Conservation (phyloP, 2,329 filamentous ascomycete species). For the Raffaelea albimanens region DNA sequence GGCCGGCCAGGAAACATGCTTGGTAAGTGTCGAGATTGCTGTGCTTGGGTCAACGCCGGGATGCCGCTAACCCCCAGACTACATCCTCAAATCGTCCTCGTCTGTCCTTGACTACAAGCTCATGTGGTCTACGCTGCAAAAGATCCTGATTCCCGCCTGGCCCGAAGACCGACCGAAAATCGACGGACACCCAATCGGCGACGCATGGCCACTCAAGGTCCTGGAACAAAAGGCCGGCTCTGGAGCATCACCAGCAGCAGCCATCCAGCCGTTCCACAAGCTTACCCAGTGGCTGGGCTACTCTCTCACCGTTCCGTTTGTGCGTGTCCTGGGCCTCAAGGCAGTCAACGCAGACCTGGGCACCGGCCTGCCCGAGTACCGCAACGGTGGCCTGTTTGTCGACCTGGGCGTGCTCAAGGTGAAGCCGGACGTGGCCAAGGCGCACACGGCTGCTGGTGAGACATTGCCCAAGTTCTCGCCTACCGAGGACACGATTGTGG, state of each 20-base stretch:
- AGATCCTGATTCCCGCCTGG: conserved; percentile 37
- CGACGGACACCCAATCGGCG: conserved; percentile 32
- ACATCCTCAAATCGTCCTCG: conserved; percentile 6
- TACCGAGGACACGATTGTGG: conserved; percentile 45
- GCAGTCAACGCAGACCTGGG: conserved; percentile 74
- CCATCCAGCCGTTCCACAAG: conserved; percentile 76
- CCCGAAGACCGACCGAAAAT: conserved; percentile 41
- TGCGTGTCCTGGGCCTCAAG: conserved; percentile 61
- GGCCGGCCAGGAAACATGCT: conserved; percentile 6
- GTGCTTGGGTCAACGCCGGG: not conserved
- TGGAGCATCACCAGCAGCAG: conserved; percentile 13
- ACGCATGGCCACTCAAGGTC: conserved; percentile 38
- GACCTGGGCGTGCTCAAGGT: conserved; percentile 67
- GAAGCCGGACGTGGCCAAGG: conserved; percentile 62
- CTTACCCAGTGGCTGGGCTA: conserved; percentile 92
- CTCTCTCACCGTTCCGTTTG: conserved; percentile 47
- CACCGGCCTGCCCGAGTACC: conserved; percentile 84
- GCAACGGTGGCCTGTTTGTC: conserved; percentile 82
- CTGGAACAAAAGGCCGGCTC: conserved; percentile 49
- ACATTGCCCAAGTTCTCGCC: conserved; percentile 41
- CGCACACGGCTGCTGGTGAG: conserved; percentile 44
- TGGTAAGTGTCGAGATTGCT: conserved; percentile 2
- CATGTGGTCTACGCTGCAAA: conserved; percentile 34
- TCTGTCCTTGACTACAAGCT: conserved; percentile 21
- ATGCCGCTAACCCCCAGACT: not conserved